Conservation (phyloP, 495 filamentous ascomycete species). For the Xylaria castorea region DNA sequence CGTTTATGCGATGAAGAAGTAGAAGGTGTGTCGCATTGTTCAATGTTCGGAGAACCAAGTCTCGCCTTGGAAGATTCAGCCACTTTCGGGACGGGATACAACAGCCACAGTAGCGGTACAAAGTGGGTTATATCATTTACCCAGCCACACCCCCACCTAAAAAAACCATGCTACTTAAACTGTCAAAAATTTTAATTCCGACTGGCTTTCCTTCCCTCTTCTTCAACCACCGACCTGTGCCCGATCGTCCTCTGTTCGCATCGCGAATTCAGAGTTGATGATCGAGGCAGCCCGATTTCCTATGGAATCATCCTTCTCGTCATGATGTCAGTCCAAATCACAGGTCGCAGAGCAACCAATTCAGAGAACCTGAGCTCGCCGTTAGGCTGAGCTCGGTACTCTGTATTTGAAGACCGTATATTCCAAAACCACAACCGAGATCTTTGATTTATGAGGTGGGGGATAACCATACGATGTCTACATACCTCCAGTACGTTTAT, state of each 20-base stretch:
- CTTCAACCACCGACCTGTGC: slow-evolving; percentile 78
- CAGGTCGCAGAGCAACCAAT: slow-evolving; percentile 82
- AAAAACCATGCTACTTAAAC: slow-evolving; percentile 19
- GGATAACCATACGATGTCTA: slow-evolving; percentile 84
- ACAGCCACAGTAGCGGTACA: neutral
- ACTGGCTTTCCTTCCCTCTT: slow-evolving; percentile 51
- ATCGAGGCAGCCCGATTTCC: slow-evolving; percentile 80
- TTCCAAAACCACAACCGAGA: slow-evolving; percentile 84
- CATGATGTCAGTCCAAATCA: slow-evolving; percentile 91
- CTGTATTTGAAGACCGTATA: slow-evolving; percentile 74
- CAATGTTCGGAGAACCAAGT: neutral
- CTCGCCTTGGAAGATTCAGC: neutral
- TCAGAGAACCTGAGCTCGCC: slow-evolving; percentile 69
- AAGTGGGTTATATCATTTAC: too few species aligned
- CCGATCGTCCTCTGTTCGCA: slow-evolving; percentile 69
- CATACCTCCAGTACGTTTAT: slow-evolving; percentile 44
- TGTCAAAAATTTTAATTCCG: slow-evolving; percentile 35
- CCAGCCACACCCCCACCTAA: slow-evolving; percentile 21
- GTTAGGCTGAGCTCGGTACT: slow-evolving; percentile 71
- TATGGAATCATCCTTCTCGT: slow-evolving; percentile 74
- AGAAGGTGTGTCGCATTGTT: neutral
- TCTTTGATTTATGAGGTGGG: slow-evolving; percentile 82
- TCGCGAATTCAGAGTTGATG: slow-evolving; percentile 71
- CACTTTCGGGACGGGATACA: neutral
- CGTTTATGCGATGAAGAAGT: neutral